Evolutionary conservation across 2,329 filamentous ascomycete species (phyloP).

Genomic region (Coniochaeta pulveracea): DNA sequence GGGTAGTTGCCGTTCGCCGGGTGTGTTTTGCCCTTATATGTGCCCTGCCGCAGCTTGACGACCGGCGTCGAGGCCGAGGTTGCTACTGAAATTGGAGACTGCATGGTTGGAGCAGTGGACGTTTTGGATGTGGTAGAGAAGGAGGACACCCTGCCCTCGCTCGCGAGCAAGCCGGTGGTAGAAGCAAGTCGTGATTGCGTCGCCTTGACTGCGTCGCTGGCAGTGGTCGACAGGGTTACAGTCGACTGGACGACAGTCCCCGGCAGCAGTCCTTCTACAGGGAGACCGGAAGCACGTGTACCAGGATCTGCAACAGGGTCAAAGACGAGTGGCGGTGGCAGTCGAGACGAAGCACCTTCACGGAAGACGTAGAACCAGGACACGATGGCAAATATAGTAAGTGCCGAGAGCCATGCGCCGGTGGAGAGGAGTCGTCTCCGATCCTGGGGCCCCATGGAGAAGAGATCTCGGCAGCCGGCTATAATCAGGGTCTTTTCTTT

Average conservation of each 20-base stretch:
- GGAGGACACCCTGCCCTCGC: too few relatives aligned
- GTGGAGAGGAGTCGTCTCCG: slow-evolving; percentile 7
- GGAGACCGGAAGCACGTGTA: too few relatives aligned
- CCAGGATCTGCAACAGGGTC: neutral
- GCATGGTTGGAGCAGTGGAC: neutral
- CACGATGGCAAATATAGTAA: slow-evolving; percentile 8
- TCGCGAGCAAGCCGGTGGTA: too few relatives aligned
- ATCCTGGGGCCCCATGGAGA: neutral
- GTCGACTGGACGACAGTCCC: neutral
- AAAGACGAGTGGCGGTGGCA: neutral
- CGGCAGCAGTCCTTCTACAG: too few relatives aligned
- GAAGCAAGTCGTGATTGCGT: too few relatives aligned
- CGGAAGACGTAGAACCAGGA: slow-evolving; percentile 5
- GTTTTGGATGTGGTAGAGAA: neutral
- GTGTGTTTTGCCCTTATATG: slow-evolving; percentile 10
- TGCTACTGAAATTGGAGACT: neutral
- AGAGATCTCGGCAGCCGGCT: slow-evolving; percentile 4
- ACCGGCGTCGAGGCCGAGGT: slow-evolving; percentile 1
- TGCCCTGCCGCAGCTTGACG: slow-evolving; percentile 24
- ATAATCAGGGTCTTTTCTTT: too few relatives aligned
- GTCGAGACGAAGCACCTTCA: neutral
- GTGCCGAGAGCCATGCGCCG: slow-evolving; percentile 5
- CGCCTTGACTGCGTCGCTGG: too few relatives aligned
- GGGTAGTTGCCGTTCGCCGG: slow-evolving; percentile 12
- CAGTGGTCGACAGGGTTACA: neutral